Evolutionary conservation across 768 basidiomycete species (phyloP).

Genomic region (Peribolospora baueri): DNA sequence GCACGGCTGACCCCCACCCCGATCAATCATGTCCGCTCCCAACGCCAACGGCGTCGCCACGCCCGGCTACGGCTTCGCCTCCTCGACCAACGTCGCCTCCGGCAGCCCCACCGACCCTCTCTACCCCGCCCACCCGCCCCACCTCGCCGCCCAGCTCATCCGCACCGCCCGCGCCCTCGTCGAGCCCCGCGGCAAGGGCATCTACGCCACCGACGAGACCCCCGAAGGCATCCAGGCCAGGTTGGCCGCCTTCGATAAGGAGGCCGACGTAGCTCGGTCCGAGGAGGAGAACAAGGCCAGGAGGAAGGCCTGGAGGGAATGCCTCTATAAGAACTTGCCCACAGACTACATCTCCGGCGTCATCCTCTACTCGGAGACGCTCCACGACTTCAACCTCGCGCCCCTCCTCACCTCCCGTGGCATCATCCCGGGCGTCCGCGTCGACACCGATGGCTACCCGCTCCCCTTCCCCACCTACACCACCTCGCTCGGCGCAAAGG

Average conservation of each 20-base stretch:
- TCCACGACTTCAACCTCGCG: conserved; percentile 29
- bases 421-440: conserved; percentile 30
- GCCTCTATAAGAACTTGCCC: conserved; percentile 18
- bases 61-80: conserved; percentile 20
- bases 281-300: conserved; percentile 23
- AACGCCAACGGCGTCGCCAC: conserved; percentile 1
- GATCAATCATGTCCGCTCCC: conserved; percentile 1
- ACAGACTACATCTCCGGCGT: conserved; percentile 30
- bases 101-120: conserved; percentile 11
- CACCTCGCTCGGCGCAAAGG: conserved; percentile 4
- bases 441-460: conserved; percentile 28
- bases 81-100: neutral
- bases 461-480: conserved; percentile 17
- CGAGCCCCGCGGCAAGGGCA: conserved; percentile 28
- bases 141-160: conserved; percentile 26
- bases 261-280: conserved; percentile 15
- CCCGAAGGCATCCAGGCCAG: conserved; percentile 25
- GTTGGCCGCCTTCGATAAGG: conserved; percentile 21
- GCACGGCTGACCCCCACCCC: conserved; percentile 4
- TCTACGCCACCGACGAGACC: conserved; percentile 33
- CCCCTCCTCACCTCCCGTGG: conserved; percentile 25
- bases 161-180: conserved; percentile 26
- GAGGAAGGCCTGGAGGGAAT: conserved; percentile 26
- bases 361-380: conserved; percentile 29
- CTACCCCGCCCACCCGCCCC: conserved; percentile 23